Base-by-base conservation (phyloP, 768 basidiomycete genomes). In the Rhizopogon vesiculosus region DNA sequence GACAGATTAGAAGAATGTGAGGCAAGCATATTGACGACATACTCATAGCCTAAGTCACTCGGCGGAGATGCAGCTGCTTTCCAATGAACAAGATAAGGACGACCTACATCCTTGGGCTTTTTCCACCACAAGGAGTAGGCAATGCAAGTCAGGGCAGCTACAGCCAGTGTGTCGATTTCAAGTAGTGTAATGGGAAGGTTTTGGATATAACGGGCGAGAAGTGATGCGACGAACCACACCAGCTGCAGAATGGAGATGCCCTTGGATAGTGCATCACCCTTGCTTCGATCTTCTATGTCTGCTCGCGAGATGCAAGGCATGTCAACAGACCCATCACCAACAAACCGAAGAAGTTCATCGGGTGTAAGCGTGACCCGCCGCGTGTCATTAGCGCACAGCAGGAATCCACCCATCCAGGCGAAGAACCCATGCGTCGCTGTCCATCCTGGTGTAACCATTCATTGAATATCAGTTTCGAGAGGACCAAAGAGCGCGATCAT, bases 41-140 rank as follows among this genome's bases (percentile, higher is more conserved):
- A 44, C 43, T 28, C 15, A 8, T 44, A 28, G 43, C 7, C 7
- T 3, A 44, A 16, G 5, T 16, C 7, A 7, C 3, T 28, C 2
- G 43, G 43, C 7, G 13, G 22, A 42, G 39, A n/a, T 54, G 9
- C 22, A 9, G 10, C 15, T 22, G 13, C 15, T 13, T 50, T 40
- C 38, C 33, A 49, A 29, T 55, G 9, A 15, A 48, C 43, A 41
- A 29, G n/a, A 35, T 44, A 19, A n/a, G 62, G 67, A 7, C 56
- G 56, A 8, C 57, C 59, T 0, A 75, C 69, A 51, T 71, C 69
- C 12, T 69, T 64, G 1, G 75, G 76, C 61, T 78, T 78, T 18
- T 67, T 39, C 74, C 71, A 76, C 75, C 76, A 76, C 1, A 72
- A 51, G 1, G 51, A 33, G 55, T 73, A 76, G 15, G 65, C 66